Evolutionary conservation across 75 land plant genomes (phyloP), one percentile per base, ranked within the genome.

Genomic region (Sequoiadendron giganteum): DNA sequence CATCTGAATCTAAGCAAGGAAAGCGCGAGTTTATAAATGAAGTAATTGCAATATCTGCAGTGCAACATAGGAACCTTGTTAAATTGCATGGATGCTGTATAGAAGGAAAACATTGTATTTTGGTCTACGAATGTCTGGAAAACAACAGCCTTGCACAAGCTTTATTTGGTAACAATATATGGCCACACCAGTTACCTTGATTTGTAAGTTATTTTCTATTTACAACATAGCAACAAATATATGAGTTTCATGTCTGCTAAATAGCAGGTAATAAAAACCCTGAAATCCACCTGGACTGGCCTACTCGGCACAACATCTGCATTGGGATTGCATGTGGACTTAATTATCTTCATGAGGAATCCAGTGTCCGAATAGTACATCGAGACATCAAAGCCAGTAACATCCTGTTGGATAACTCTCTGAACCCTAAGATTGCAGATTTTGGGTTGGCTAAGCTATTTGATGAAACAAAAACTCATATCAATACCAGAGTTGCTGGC

Each of bases 341-440:
- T 25, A 11, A 94, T 80, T 97, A 96, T 88, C 95, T 97, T 77
- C 99, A 97, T 82, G 99, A 97, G 73, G 99, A 96, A 39, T 94
- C 96, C 52, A 88, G 93, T 70, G 65, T 89, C 11, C 85, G 94
- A 48, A 94, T 97, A 81, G 92, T 97, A 18, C 99, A 97, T 87
- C 89, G 99, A 79, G 99, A 97, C 86, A 94, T 97, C 42, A 97
- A 97, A 88, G 95, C 96, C 38, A 97, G 97, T 87, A 97, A 97
- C 87, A 95, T 97, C 76, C 92, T 97, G 32, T 94, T 97, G 73
- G 96, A 95, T 85, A 52, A 90, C 58, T 89, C 95, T 78, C 91
- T 97, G 39, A 85, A 68, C 55, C 98, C 99, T 7, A 95, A 94
- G 80, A 93, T 97, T 14, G 92, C 98, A 87, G 99, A 97, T 89